A percentile compares a stretch with the other conserved stretches of the same genome.
Conservation (phyloP, 2,329 filamentous ascomycete species). For the Fusarium sp. region DNA sequence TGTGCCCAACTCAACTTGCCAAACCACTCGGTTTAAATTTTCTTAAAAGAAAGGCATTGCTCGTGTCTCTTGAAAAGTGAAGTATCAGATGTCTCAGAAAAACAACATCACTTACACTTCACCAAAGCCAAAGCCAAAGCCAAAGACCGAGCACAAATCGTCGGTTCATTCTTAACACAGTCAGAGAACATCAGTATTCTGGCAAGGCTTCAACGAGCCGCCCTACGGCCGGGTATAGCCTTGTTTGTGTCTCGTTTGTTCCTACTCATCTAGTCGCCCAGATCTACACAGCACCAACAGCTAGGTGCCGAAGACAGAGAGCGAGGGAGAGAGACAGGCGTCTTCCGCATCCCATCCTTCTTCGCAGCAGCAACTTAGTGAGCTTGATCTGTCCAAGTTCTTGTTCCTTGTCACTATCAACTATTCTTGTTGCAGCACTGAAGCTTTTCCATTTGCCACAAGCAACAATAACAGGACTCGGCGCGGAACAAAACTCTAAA, state of each 20-base stretch:
- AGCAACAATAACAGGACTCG: constrained; percentile 27
- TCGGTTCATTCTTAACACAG: background rate
- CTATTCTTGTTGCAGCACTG: background rate
- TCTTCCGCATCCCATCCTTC: background rate
- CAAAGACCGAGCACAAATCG: background rate
- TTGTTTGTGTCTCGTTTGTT: background rate
- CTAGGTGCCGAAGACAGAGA: background rate
- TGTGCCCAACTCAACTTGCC: background rate
- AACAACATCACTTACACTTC: background rate
- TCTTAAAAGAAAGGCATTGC: background rate
- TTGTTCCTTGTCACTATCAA: constrained; percentile 3
- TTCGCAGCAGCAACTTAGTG: background rate
- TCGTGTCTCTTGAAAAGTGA: background rate
- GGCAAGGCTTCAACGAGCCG: background rate
- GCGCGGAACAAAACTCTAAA: constrained; percentile 6
- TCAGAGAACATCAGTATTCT: background rate
- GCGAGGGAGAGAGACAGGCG: background rate
- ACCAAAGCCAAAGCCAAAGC: background rate
- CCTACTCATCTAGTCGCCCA: background rate
- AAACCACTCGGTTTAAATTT: background rate
- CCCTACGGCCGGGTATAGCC: background rate
- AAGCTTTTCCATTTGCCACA: constrained; percentile 26
- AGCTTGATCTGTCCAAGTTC: background rate
- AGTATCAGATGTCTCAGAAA: background rate
- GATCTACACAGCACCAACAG: constrained; percentile 1